Base-by-base conservation (phyloP, 1,284 basidiomycete species). In the Rhodotorula sp. region DNA sequence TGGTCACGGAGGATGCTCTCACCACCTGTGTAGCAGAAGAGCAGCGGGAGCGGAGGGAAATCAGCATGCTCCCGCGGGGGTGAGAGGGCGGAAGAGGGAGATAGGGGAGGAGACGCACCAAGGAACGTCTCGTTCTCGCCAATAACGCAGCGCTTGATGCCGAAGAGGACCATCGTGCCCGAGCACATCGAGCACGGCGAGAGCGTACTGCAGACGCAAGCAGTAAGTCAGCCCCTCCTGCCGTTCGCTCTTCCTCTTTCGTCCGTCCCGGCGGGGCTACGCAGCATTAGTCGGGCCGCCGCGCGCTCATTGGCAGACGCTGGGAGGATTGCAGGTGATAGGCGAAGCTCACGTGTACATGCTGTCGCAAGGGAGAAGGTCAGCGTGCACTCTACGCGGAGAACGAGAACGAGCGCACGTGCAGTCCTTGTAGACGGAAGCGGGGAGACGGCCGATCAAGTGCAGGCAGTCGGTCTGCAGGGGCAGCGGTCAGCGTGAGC, bases 71-170 rank as follows among this genome's bases (percentile, higher is more conserved):
- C n/a, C n/a, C n/a, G n/a, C 32, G 29, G 17, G n/a, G 32, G 37
- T 19, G 29, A 25, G 27, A 25, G 46, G 46, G 32, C 9, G 32
- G 17, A 46, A 27, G 48, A 15, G 44, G 41, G 12, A 54, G 36
- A n/a, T 17, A 25, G 1, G 25, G 21, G 8, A 19, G n/a, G 4
- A 25, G 2, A 64, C 64, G 51, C 29, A 67, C 70, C 77, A n/a
- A 73, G 50, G 50, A 78, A 79, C 1, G 78, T 79, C 7, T 77
- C 77, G 66, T 79, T 79, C 71, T 79, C 79, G 10, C 79, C 79
- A 67, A 79, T 79, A 6, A 79, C 79, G 36, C 77, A 76, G 9
- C 56, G 59, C 61, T 68, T 58, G 70, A 61, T 66, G 39, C 56
- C 61, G 51, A 63, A 69, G 12, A 64, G 65, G 27, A 76, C 61